Conservation (phyloP, 768 basidiomycete species). For the Hericium erinaceus region DNA sequence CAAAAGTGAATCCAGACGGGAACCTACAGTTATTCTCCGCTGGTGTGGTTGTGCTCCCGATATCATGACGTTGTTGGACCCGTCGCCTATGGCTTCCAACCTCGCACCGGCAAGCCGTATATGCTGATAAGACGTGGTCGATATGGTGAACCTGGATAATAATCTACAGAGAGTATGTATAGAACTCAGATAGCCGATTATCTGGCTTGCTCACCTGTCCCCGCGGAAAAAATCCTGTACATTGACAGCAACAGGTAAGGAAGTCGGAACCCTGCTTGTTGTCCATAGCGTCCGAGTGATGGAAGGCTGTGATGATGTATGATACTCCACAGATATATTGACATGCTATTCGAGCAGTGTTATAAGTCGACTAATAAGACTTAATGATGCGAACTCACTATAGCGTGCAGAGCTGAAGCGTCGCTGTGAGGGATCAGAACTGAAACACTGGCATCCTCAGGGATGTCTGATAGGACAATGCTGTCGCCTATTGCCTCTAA, state of each 20-base stretch:
- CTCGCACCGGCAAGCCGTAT: constrained; percentile 63
- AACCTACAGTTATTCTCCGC: constrained; percentile 41
- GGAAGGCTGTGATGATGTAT: constrained; percentile 42
- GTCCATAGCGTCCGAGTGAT: constrained; percentile 45
- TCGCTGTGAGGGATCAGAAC: constrained; percentile 60
- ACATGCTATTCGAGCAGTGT: constrained; percentile 49
- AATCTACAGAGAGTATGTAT: constrained; percentile 38
- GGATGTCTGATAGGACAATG: constrained; percentile 39
- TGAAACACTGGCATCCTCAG: constrained; percentile 34
- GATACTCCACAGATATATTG: constrained; percentile 57
- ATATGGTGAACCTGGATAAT: constrained; percentile 86
- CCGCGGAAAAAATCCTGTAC: constrained; percentile 96
- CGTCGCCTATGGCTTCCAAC: constrained; percentile 37
- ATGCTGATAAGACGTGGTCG: constrained; percentile 68
- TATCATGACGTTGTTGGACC: constrained; percentile 41
- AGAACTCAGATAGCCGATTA: background rate
- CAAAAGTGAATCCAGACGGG: background rate
- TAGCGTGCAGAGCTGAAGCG: constrained; percentile 45
- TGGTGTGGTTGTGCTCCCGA: constrained; percentile 35
- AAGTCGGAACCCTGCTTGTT: constrained; percentile 48
- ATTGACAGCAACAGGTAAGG: constrained; percentile 82
- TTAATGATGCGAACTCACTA: constrained; percentile 35
- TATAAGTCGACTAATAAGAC: background rate
- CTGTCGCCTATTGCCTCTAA: constrained; percentile 33
- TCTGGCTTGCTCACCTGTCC: constrained; percentile 41